Conservation (phyloP, 2,329 filamentous ascomycete species). For the Exophiala sideris region DNA sequence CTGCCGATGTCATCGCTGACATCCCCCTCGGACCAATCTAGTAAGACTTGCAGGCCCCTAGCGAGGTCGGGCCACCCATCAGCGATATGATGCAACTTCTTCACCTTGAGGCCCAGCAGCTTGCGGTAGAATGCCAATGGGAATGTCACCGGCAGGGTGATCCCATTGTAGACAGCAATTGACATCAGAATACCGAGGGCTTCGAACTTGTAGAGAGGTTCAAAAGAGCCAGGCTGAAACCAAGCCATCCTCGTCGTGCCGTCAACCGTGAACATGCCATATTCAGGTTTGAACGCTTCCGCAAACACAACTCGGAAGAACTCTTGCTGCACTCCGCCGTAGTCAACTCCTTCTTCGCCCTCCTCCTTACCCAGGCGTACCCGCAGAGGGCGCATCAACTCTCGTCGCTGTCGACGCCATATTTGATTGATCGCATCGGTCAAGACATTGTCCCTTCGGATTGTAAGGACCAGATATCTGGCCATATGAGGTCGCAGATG, state of each 20-base stretch:
- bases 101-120: conserved; percentile 66
- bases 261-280: conserved; percentile 76
- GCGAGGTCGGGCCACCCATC: conserved; percentile 85
- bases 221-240: conserved; percentile 79
- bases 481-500: conserved; percentile 64
- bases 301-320: conserved; percentile 84
- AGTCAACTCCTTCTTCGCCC: conserved; percentile 87
- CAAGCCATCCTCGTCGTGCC: conserved; percentile 73
- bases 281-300: conserved; percentile 73
- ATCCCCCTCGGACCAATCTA: conserved; percentile 75
- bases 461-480: conserved; percentile 67
- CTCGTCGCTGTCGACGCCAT: conserved; percentile 78
- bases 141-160: conserved; percentile 87
- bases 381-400: conserved; percentile 81
- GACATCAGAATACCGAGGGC: conserved; percentile 84
- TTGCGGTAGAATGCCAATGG: conserved; percentile 80
- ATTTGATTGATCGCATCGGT: conserved; percentile 79
- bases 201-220: conserved; percentile 86
- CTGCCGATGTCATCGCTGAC: conserved; percentile 79
- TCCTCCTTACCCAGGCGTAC: conserved; percentile 77
- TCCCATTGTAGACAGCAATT: conserved; percentile 85
- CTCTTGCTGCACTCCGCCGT: conserved; percentile 93
- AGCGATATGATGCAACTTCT: conserved; percentile 69
- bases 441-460: conserved; percentile 65
- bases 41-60: conserved; percentile 67